Conservation (phyloP, 352 stramenopile species). For the Phytophthora sojae region DNA sequence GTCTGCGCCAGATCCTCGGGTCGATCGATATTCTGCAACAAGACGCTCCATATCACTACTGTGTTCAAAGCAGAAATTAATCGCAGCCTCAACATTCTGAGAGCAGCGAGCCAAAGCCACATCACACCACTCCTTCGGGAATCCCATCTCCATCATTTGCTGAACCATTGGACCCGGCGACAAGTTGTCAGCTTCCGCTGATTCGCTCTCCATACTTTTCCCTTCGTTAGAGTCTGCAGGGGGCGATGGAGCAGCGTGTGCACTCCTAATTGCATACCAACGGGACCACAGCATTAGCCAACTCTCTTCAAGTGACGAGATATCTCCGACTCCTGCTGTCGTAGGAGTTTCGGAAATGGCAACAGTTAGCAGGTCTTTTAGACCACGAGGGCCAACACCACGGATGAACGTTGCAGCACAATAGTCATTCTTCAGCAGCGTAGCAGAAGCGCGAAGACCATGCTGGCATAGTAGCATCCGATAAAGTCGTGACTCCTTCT, state of each 20-base stretch:
- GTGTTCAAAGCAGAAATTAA: constrained; percentile 95
- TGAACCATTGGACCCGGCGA: constrained; percentile 79
- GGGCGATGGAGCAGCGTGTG: constrained; percentile 49
- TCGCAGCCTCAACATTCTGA: constrained; percentile 91
- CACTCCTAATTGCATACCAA: constrained; percentile 70
- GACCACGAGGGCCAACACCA: constrained; percentile 52
- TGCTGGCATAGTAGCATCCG: constrained; percentile 85
- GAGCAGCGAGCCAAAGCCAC: constrained; percentile 86
- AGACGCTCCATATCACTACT: constrained; percentile 92
- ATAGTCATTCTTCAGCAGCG: constrained; percentile 73
- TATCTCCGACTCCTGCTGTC: constrained; percentile 70
- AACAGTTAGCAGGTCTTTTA: constrained; percentile 75
- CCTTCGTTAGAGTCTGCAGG: constrained; percentile 21
- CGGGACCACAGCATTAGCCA: constrained; percentile 84
- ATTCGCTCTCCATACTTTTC: constrained; percentile 40
- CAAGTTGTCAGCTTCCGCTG: constrained; percentile 33
- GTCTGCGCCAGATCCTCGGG: constrained; percentile 37
- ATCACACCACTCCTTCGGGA: constrained; percentile 93
- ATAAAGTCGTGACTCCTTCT: constrained; percentile 79
- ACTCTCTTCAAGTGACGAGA: constrained; percentile 79
- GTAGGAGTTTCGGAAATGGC: constrained; percentile 80
- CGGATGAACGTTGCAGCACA: constrained; percentile 75
- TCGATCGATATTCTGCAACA: constrained; percentile 79
- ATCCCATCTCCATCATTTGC: constrained; percentile 95
- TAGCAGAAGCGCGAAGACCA: constrained; percentile 71